These are phyloP conservation scores for Acorus gramineus DNA, from an alignment of 106 monocot species.

Conservation along the genomic window DNA sequence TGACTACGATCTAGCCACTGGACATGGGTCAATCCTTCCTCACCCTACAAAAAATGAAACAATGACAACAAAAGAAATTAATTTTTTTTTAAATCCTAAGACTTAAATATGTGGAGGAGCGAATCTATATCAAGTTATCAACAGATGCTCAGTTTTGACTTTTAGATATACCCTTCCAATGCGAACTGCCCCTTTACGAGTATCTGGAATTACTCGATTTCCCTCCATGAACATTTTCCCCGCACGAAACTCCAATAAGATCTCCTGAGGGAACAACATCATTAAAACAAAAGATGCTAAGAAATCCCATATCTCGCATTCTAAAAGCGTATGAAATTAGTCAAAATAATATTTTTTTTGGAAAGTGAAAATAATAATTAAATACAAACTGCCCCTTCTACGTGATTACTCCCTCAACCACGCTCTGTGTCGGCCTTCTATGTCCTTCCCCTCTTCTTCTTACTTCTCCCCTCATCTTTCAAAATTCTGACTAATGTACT, in stretches of 20 bases:
- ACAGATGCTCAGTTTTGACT: too few species aligned
- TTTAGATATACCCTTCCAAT: slow-evolving; percentile 61
- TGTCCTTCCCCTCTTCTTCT: too few species aligned
- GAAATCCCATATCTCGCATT: too few species aligned
- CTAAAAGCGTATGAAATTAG: too few species aligned
- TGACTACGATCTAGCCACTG: slow-evolving; percentile 83
- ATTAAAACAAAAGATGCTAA: too few species aligned
- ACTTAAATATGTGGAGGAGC: background rate
- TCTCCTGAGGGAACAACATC: slow-evolving; percentile 28
- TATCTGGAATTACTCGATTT: slow-evolving; percentile 69
- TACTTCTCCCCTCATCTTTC: too few species aligned
- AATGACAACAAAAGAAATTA: slow-evolving; percentile 5
- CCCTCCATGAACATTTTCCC: slow-evolving; percentile 75
- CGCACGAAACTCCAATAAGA: slow-evolving; percentile 88
- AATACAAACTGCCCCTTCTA: too few species aligned
- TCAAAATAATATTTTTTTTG: too few species aligned
- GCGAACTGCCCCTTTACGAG: slow-evolving; percentile 80
- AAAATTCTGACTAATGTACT: too few species aligned
- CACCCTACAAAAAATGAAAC: slow-evolving; percentile 37
- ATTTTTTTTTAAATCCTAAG: background rate
- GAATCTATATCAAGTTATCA: background rate
- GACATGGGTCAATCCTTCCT: slow-evolving; percentile 94
- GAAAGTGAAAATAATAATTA: too few species aligned
- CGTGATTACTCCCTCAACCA: too few species aligned
- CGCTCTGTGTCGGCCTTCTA: too few species aligned